phyloP scores from a whole-genome alignment of 23 red algal genomes.

The Pyropia yezoensis region DNA sequence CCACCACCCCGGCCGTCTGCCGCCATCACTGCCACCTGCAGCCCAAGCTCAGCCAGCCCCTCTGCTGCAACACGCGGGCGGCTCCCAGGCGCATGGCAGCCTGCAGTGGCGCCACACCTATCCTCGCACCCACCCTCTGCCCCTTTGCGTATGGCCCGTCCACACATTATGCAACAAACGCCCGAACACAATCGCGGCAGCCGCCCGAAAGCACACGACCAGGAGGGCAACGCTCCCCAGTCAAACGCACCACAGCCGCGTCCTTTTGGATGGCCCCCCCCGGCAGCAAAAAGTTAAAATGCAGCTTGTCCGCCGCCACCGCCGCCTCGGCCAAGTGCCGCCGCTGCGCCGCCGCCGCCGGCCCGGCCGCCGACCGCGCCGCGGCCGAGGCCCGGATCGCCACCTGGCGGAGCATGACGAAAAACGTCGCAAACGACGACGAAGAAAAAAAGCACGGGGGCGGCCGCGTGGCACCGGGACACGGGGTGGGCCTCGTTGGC shows the following conservation, averaged over 20 bases:
- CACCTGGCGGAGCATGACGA: not conserved
- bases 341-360: not conserved
- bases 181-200: not conserved
- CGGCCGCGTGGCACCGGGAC: too few relatives aligned
- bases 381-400: not conserved
- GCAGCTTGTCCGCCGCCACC: constrained; percentile 34
- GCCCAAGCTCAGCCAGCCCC: too few relatives aligned
- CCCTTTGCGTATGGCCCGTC: not conserved
- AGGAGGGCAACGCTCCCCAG: too few relatives aligned
- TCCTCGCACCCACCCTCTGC: not conserved
- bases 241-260: constrained; percentile 38
- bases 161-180: not conserved
- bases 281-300: constrained; percentile 60
- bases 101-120: too few relatives aligned
- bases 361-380: not conserved
- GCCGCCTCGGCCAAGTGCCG: not conserved
- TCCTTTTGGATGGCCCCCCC: constrained; percentile 40
- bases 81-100: too few relatives aligned
- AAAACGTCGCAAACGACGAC: too few relatives aligned
- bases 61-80: too few relatives aligned
- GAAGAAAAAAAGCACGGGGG: too few relatives aligned
- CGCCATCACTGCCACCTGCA: too few relatives aligned
- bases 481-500: too few relatives aligned
- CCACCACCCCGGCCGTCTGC: too few relatives aligned
- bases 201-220: not conserved